Conservation (phyloP, 768 basidiomycete genomes). For the Lactarius vividus region DNA sequence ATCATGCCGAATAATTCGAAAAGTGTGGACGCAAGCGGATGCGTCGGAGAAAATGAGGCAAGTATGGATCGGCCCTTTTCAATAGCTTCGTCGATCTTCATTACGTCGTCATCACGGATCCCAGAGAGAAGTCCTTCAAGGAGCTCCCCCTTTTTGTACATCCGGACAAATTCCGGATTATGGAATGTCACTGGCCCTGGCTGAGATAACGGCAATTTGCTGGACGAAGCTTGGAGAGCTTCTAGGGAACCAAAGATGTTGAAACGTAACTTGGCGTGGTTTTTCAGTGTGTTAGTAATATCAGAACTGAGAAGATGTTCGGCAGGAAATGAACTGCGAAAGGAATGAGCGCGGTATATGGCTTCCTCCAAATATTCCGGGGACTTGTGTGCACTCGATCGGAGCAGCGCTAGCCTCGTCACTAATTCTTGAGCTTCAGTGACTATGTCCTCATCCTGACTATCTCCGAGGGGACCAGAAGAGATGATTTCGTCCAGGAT, state of each 20-base stretch:
- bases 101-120: background rate
- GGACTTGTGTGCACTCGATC: background rate
- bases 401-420: background rate
- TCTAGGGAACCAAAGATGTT: background rate
- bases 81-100: background rate
- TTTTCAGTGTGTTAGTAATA: background rate
- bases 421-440: too few species aligned
- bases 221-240: background rate
- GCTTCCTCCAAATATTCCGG: background rate
- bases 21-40: background rate
- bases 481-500: too few species aligned
- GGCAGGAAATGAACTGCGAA: background rate
- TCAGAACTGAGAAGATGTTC: too few species aligned
- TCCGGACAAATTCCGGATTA: background rate
- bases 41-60: background rate
- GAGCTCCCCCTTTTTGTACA: background rate
- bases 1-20: background rate
- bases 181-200: background rate
- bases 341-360: background rate
- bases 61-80: background rate
- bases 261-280: background rate
- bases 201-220: background rate
- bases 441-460: too few species aligned
- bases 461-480: too few species aligned
- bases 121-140: background rate